Conservation (phyloP, 2,329 filamentous ascomycete genomes). For the Akanthomyces lecanii region DNA sequence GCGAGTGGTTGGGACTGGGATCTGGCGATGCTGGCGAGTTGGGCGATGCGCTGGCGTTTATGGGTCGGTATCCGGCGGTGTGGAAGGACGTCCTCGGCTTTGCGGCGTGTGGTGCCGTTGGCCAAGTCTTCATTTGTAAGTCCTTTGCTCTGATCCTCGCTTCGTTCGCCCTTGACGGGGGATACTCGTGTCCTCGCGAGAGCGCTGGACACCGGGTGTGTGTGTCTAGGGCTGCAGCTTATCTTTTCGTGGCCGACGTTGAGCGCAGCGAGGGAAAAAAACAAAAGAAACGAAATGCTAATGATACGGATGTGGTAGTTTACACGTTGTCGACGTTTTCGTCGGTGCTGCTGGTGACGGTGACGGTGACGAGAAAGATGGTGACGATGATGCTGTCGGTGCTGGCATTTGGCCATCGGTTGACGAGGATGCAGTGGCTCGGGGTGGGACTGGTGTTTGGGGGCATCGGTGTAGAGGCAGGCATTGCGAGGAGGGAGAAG, state of each 20-base stretch:
- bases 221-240: not conserved
- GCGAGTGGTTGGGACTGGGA: slow-evolving; percentile 64
- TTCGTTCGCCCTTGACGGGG: not conserved
- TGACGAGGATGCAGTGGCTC: slow-evolving; percentile 87
- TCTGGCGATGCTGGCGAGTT: slow-evolving; percentile 71
- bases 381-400: slow-evolving; percentile 97
- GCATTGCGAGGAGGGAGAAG: slow-evolving; percentile 79
- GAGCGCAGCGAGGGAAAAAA: not conserved
- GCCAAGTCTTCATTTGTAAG: slow-evolving; percentile 91
- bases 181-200: not conserved
- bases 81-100: slow-evolving; percentile 88
- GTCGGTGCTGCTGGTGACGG: slow-evolving; percentile 85
- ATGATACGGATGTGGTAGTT: slow-evolving; percentile 43
- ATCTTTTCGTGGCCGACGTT: not conserved
- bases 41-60: slow-evolving; percentile 71
- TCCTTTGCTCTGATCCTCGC: slow-evolving; percentile 20
- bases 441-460: slow-evolving; percentile 92
- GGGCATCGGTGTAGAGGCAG: slow-evolving; percentile 85
- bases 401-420: slow-evolving; percentile 84
- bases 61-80: slow-evolving; percentile 73
- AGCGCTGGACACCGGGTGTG: not conserved
- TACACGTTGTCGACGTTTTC: slow-evolving; percentile 92
- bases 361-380: slow-evolving; percentile 98
- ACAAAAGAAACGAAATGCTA: slow-evolving; percentile 17
- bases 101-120: slow-evolving; percentile 82